Base-by-base conservation (phyloP, 768 basidiomycete species). In the Artomyces pyxidatus region DNA sequence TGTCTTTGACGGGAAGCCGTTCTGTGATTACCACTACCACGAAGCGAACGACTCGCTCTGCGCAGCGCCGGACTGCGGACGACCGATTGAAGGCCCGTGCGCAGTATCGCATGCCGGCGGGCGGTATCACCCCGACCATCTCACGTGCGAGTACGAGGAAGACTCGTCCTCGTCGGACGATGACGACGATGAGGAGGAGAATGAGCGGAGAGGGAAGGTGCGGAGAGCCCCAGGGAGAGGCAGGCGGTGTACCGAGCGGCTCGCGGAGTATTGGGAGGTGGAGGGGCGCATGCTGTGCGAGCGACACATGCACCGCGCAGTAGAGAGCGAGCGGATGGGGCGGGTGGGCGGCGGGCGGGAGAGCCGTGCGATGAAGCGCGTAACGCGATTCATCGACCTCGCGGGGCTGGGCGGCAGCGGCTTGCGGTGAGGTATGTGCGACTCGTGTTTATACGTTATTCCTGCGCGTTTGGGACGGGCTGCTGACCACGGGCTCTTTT, bases 11-110 rank as follows among this genome's bases (percentile, higher is more conserved):
- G 89, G 90, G 47, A 88, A 87, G 61, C 93, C 94, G 1, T 81
- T 85, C 60, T 97, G 94, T 61, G 87, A 82, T 28, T 88, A 88
- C 61, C 92, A 94, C 65, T 96, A 96, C 63, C 91, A 94, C 66
- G 87, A 92, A 66, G 82, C 82, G 40, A 95, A 95, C 66, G 76
- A 85, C 56, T 93, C 92, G 10, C 73, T 97, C 1, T 97, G 93
- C 58, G 80, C 88, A 9, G 80, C 88, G 3, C 63, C 77, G 11
- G 71, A 70, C 16, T 97, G 93, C 63, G 83, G 87, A 3, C 79
- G 85, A 63, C 93, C 93, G 5, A 91, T 97, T 55, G 93, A 97
- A 67, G 93, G 93, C 1, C 83, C 91, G 1, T 96, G 92, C 63
- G 88, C 93, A 10, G 80, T 94, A 17, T 89, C 88, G 16, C 83